Evolutionary conservation across 2,329 filamentous ascomycete genomes (phyloP).

Genomic region (Aspergillus bombycis): DNA sequence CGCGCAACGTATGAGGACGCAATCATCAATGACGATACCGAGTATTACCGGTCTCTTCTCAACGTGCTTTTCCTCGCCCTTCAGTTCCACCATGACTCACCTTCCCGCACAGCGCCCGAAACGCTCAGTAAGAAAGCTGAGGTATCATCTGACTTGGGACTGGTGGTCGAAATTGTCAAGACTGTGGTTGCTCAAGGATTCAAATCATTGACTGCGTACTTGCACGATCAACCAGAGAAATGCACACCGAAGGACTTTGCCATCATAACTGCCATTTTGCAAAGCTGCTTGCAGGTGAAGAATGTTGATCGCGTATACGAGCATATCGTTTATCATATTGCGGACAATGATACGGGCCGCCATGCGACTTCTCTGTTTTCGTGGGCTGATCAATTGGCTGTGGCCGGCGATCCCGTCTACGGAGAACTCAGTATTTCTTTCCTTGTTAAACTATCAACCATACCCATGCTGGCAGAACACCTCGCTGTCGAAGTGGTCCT

Average conservation of each 20-base stretch:
- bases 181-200: conserved; percentile 81
- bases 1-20: conserved; percentile 63
- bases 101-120: conserved; percentile 38
- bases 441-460: conserved; percentile 80
- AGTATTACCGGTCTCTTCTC: conserved; percentile 81
- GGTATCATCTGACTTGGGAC: conserved; percentile 52
- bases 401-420: conserved; percentile 83
- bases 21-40: conserved; percentile 58
- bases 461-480: conserved; percentile 82
- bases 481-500: conserved; percentile 86
- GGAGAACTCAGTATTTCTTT: conserved; percentile 90
- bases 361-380: conserved; percentile 87
- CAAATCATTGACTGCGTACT: conserved; percentile 74
- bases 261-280: conserved; percentile 83
- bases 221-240: conserved; percentile 72
- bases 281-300: conserved; percentile 78
- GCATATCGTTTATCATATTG: conserved; percentile 70
- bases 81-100: conserved; percentile 51
- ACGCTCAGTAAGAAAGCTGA: conserved; percentile 40
- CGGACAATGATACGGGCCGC: conserved; percentile 70
- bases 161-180: conserved; percentile 78
- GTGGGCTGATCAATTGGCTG: conserved; percentile 83
- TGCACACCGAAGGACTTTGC: conserved; percentile 79
- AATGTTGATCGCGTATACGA: conserved; percentile 71
- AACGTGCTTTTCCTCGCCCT: conserved; percentile 84